These are phyloP conservation scores for Phoma sp. DNA, from an alignment of 2,329 filamentous ascomycete species.

Conservation along the genomic window DNA sequence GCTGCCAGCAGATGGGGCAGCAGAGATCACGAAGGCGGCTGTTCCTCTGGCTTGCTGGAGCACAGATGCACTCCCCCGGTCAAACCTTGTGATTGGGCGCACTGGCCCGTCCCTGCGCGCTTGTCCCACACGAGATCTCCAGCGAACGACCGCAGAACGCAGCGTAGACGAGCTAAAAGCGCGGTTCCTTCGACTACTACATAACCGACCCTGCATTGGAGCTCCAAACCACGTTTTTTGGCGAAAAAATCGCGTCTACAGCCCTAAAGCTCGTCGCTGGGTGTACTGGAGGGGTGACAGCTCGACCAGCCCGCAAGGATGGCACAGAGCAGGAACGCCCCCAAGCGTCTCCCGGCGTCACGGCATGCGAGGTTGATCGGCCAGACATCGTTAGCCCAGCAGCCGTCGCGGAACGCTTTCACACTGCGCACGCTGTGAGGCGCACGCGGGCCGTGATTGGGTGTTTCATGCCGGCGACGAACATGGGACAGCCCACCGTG, in stretches of 20 bases:
- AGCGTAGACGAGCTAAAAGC: constrained; percentile 30
- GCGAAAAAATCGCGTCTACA: constrained; percentile 42
- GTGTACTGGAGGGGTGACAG: constrained; percentile 33
- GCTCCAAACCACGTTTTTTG: constrained; percentile 40
- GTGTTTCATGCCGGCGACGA: constrained; percentile 1
- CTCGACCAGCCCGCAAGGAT: constrained; percentile 17
- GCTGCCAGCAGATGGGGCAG: constrained; percentile 37
- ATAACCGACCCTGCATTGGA: constrained; percentile 36
- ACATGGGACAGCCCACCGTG: not conserved
- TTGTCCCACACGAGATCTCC: constrained; percentile 27
- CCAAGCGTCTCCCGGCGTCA: constrained; percentile 32
- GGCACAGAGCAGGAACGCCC: constrained; percentile 14
- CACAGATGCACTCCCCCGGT: constrained; percentile 25
- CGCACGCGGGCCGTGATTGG: constrained; percentile 14
- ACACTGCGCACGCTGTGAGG: constrained; percentile 19
- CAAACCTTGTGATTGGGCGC: constrained; percentile 21
- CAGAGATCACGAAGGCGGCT: constrained; percentile 38
- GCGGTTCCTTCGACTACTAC: constrained; percentile 35
- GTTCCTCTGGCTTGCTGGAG: constrained; percentile 35
- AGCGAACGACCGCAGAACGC: constrained; percentile 28
- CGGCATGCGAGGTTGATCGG: constrained; percentile 35
- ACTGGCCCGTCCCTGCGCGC: constrained; percentile 27
- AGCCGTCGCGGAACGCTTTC: constrained; percentile 34
- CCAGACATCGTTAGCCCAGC: constrained; percentile 30
- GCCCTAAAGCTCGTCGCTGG: constrained; percentile 34